These are phyloP conservation scores for Pseudogymnoascus sp. DNA, from an alignment of 2,329 filamentous ascomycete species.

Conservation along the genomic window DNA sequence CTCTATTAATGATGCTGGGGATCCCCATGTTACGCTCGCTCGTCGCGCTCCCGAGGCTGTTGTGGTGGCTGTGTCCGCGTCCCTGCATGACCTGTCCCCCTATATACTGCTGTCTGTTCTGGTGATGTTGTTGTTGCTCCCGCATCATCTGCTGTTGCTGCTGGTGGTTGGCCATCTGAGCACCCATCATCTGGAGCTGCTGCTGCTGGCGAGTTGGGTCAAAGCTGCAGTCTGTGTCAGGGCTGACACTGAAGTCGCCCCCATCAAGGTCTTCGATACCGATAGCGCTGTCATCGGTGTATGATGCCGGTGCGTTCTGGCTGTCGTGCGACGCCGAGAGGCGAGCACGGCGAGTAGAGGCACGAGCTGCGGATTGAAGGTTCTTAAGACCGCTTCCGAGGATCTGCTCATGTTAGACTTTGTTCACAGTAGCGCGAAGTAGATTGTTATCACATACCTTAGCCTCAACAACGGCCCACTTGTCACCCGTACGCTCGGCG, in stretches of 20 bases:
- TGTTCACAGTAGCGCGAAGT: neutral
- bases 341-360: slow-evolving; percentile 58
- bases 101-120: neutral
- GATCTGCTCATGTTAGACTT: slow-evolving; percentile 44
- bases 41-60: neutral
- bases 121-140: neutral
- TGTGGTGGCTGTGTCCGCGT: slow-evolving; percentile 22
- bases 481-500: slow-evolving; percentile 69
- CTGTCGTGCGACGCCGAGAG: slow-evolving; percentile 37
- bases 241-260: slow-evolving; percentile 45
- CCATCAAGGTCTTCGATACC: slow-evolving; percentile 52
- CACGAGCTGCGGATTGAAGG: slow-evolving; percentile 61
- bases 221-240: slow-evolving; percentile 38
- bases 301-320: slow-evolving; percentile 19
- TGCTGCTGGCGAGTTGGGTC: slow-evolving; percentile 15
- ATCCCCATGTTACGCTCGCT: slow-evolving; percentile 7
- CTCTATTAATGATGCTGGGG: slow-evolving; percentile 7
- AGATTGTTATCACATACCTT: slow-evolving; percentile 41
- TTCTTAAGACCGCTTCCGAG: slow-evolving; percentile 80
- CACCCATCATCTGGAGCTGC: neutral
- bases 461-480: slow-evolving; percentile 63
- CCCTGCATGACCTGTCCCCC: slow-evolving; percentile 24
- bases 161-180: slow-evolving; percentile 21
- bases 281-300: slow-evolving; percentile 62
- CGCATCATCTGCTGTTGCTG: slow-evolving; percentile 17